Percentiles rank a stretch among this genome's conserved stretches.
Evolutionary conservation across 2,329 filamentous ascomycete species (phyloP).

Genomic region (Epichloe gansuensis): DNA sequence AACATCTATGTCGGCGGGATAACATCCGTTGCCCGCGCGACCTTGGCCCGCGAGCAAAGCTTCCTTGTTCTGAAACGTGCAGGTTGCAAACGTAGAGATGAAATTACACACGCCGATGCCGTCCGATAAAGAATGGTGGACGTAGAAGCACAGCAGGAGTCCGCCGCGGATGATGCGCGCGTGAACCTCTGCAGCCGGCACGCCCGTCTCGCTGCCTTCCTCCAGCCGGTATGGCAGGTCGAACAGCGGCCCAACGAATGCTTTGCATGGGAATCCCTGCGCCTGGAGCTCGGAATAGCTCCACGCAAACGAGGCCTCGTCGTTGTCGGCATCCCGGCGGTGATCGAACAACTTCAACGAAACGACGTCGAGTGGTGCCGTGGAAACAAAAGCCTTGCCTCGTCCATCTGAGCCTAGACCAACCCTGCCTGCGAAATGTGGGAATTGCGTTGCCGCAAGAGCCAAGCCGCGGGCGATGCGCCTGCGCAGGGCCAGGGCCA

Average conservation of each 20-base stretch:
- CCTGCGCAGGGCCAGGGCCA: background rate
- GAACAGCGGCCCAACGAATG: conserved; percentile 18
- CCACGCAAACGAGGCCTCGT: conserved; percentile 8
- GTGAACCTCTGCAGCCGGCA: conserved; percentile 27
- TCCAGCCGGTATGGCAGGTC: conserved; percentile 5
- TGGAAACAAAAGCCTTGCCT: conserved; percentile 11
- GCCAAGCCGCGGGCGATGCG: conserved; percentile 3
- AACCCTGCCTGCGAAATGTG: conserved; percentile 17
- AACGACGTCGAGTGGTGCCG: conserved; percentile 9
- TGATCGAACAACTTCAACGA: conserved; percentile 11
- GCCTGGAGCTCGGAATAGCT: conserved; percentile 16
- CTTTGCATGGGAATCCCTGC: conserved; percentile 17
- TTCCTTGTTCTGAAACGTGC: conserved; percentile 8
- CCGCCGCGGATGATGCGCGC: conserved; percentile 25
- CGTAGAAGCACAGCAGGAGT: conserved; percentile 26
- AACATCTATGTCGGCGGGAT: conserved; percentile 3
- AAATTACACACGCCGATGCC: conserved; percentile 28
- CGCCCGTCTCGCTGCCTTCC: conserved; percentile 6
- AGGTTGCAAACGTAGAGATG: conserved; percentile 25
- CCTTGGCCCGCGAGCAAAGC: background rate
- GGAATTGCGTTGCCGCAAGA: conserved; percentile 11
- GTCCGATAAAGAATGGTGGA: conserved; percentile 31
- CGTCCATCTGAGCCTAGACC: conserved; percentile 8
- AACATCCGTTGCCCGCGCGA: background rate
- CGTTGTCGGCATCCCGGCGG: background rate